Evolutionary conservation across 495 filamentous ascomycete genomes (phyloP).

Genomic region (Astrothelium macrocarpum): DNA sequence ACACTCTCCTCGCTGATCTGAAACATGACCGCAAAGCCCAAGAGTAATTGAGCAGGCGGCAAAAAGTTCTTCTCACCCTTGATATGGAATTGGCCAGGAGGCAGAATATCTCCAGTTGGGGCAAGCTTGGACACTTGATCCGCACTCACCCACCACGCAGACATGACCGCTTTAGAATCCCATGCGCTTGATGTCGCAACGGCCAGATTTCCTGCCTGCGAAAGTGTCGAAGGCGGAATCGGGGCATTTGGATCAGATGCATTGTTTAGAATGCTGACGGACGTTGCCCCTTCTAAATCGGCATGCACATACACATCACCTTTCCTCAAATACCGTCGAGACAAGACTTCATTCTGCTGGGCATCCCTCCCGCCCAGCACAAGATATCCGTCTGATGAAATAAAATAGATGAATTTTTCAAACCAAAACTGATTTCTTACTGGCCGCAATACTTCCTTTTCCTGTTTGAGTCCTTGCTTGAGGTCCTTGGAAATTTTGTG

Average conservation of each 20-base stretch:
- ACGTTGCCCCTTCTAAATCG: conserved; percentile 73
- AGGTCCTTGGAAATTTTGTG: conserved; percentile 78
- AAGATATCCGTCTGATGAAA: conserved; percentile 91
- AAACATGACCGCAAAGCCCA: conserved; percentile 83
- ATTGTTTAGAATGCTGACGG: conserved; percentile 79
- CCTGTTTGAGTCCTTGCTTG: conserved; percentile 77
- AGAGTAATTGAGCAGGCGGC: conserved; percentile 74
- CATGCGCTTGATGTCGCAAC: conserved; percentile 80
- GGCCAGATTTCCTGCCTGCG: conserved; percentile 76
- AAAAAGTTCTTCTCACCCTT: conserved; percentile 82
- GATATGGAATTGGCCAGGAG: conserved; percentile 65
- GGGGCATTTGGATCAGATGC: conserved; percentile 63
- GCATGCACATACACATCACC: conserved; percentile 90
- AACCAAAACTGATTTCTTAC: conserved; percentile 83
- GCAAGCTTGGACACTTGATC: conserved; percentile 81
- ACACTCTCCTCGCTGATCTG: conserved; percentile 84
- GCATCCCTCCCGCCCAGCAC: conserved; percentile 78
- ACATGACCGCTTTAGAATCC: conserved; percentile 93
- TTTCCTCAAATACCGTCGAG: conserved; percentile 70
- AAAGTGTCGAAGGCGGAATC: conserved; percentile 81
- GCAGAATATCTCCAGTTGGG: conserved; percentile 66
- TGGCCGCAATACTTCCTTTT: conserved; percentile 79
- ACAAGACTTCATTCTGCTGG: conserved; percentile 86
- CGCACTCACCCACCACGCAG: conserved; percentile 84
- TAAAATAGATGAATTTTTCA: conserved; percentile 90